These are phyloP conservation scores for Plasmodium adleri DNA, from an alignment of 169 alveolate species.

Conservation along the genomic window DNA sequence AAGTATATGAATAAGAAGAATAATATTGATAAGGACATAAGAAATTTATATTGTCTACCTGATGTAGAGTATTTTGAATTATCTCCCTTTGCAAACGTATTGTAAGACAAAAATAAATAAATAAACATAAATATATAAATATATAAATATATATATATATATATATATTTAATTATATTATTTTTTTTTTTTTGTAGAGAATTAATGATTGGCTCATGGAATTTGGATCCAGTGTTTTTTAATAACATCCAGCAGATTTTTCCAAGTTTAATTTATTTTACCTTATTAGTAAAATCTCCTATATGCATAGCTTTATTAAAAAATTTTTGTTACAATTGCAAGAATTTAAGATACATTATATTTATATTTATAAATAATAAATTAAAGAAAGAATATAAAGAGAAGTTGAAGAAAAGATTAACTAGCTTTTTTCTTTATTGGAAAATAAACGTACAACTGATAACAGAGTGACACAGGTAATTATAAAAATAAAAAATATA, in stretches of 20 bases:
- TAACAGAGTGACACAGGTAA: conserved; percentile 7
- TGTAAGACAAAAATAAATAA: conserved; percentile 16
- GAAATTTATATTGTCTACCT: background rate
- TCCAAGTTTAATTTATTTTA: conserved; percentile 24
- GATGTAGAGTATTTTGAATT: background rate
- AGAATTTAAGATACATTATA: conserved; percentile 11
- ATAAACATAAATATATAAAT: background rate
- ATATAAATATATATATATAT: background rate
- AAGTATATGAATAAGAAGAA: conserved; percentile 25
- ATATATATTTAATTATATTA: background rate
- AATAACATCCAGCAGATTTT: conserved; percentile 33
- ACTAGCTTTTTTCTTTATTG: conserved; percentile 28
- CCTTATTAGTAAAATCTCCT: conserved; percentile 7
- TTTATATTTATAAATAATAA: background rate
- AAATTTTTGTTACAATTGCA: conserved; percentile 40
- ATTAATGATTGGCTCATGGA: conserved; percentile 33
- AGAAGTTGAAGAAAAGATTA: conserved; percentile 10
- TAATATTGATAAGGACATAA: background rate
- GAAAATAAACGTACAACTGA: conserved; percentile 21
- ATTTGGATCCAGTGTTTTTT: conserved; percentile 14
- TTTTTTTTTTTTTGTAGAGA: background rate
- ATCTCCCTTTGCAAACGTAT: conserved; percentile 15
- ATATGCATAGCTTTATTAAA: conserved; percentile 37
- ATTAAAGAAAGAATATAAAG: conserved; percentile 17
- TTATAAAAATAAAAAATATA: too few species aligned